Evolutionary conservation across 306 rosid species (phyloP).

Genomic region (Trifolium subterraneum): DNA sequence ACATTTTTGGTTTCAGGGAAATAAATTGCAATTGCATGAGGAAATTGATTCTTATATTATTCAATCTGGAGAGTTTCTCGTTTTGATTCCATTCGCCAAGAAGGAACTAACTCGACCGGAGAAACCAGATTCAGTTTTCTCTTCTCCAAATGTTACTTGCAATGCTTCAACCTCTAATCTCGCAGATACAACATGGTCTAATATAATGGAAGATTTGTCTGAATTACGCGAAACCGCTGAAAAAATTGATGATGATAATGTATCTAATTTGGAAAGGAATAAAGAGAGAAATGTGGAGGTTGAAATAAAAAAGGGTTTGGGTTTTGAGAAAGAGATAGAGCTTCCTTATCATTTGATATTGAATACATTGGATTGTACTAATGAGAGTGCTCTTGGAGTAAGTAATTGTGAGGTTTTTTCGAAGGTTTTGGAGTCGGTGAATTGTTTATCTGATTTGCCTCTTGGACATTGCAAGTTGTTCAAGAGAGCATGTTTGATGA

Average conservation of each 20-base stretch:
- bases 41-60: conserved; percentile 42
- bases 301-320: conserved; percentile 33
- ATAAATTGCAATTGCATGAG: conserved; percentile 64
- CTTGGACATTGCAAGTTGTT: conserved; percentile 69
- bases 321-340: conserved; percentile 50
- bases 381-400: conserved; percentile 47
- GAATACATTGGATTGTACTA: conserved; percentile 48
- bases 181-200: conserved; percentile 72
- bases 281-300: conserved; percentile 7
- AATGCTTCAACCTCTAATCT: conserved; percentile 52
- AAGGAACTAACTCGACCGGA: conserved; percentile 47
- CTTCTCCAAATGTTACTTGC: conserved; percentile 37
- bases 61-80: conserved; percentile 63
- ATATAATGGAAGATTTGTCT: conserved; percentile 76
- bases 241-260: conserved; percentile 21
- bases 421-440: conserved; percentile 63
- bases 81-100: conserved; percentile 70
- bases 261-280: not conserved
- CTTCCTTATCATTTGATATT: conserved; percentile 61
- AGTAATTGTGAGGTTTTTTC: conserved; percentile 51
- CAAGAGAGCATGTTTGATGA: conserved; percentile 46
- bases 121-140: conserved; percentile 27
- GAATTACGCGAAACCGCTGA: conserved; percentile 42
- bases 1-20: conserved; percentile 60
- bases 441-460: conserved; percentile 67